Evolutionary conservation across 2,329 filamentous ascomycete species (phyloP), one percentile per base, ranked within the genome.

Genomic region (Monosporascus sp.): DNA sequence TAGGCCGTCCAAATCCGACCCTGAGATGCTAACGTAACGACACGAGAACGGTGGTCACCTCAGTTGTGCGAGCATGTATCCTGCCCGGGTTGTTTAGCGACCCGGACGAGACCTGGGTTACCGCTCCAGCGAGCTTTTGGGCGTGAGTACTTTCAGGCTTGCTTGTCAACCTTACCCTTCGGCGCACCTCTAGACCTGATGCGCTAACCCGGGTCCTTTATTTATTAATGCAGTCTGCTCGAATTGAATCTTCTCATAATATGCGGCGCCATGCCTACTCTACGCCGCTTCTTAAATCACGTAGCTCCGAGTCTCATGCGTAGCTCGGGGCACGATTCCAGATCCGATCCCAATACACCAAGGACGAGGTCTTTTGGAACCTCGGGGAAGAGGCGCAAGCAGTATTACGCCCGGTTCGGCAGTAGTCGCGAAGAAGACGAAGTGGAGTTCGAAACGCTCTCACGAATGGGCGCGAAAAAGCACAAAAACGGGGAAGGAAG

Each of bases 171-270:
- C 19, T 37, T 14, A 24, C 26, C 16, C 27, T n/a, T 20, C 27
- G 14, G 14, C n/a, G n/a, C 19, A 17, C 6, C 38, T 9, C 45
- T 7, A 47, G n/a, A 47, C 27, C 7, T 31, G 24, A 24, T 8
- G 45, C 22, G 14, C 17, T n/a, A 31, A 26, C 19, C 38, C 38
- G 19, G 19, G 1, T 20, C 8, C 2, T 7, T 49, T 7, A 37
- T n/a, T 24, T 9, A 27, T n/a, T 14, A 20, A 31, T 47, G 48
- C 35, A 65, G 62, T 20, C 56, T 66, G 41, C 48, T 67, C 35
- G 65, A 67, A 50, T 52, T 59, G 8, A 67, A 68, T 49, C 56
- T 68, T 17, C 57, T 67, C 48, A 53, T 68, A 48, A 64, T 68
- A 38, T 66, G 63, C 55, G 63, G 58, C 55, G 60, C 60, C 50